These are phyloP conservation scores for Mixia osmundae DNA, from an alignment of 1,284 basidiomycete genomes.

Conservation along the genomic window DNA sequence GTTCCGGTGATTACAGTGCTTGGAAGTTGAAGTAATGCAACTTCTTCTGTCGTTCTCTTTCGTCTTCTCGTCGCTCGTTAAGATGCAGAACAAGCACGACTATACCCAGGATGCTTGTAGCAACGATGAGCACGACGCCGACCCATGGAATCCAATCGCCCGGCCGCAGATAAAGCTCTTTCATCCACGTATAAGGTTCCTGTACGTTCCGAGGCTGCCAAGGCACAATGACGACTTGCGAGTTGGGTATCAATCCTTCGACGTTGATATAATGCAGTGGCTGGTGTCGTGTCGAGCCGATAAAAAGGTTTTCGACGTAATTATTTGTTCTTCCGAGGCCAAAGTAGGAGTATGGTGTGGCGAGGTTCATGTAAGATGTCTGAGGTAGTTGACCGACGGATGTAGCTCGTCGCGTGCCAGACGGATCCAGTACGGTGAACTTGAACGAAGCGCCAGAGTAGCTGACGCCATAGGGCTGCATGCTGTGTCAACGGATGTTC, in stretches of 20 bases:
- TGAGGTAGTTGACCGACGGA: slow-evolving; percentile 56
- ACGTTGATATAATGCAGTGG: slow-evolving; percentile 52
- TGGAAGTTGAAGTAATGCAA: not conserved
- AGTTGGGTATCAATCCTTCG: slow-evolving; percentile 94
- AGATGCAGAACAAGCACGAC: slow-evolving; percentile 72
- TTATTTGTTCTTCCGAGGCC: slow-evolving; percentile 98
- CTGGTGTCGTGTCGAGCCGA: slow-evolving; percentile 57
- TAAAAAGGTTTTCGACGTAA: slow-evolving; percentile 91
- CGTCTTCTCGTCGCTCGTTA: slow-evolving; percentile 37
- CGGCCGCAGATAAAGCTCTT: slow-evolving; percentile 73
- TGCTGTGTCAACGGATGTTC: not conserved
- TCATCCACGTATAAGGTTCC: slow-evolving; percentile 41
- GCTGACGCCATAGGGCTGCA: slow-evolving; percentile 70
- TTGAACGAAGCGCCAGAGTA: slow-evolving; percentile 91
- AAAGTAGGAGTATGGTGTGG: slow-evolving; percentile 83
- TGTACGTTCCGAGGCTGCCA: slow-evolving; percentile 29
- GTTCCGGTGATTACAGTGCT: no score
- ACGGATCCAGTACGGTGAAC: slow-evolving; percentile 84
- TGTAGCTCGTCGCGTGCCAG: slow-evolving; percentile 61
- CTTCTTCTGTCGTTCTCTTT: not conserved
- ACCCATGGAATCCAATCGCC: slow-evolving; percentile 98
- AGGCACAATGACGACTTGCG: slow-evolving; percentile 82
- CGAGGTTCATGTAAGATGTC: slow-evolving; percentile 65
- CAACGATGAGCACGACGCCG: slow-evolving; percentile 52
- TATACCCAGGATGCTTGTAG: slow-evolving; percentile 46